Conservation (phyloP, 495 filamentous ascomycete species). For the Haplographium delicatum region DNA sequence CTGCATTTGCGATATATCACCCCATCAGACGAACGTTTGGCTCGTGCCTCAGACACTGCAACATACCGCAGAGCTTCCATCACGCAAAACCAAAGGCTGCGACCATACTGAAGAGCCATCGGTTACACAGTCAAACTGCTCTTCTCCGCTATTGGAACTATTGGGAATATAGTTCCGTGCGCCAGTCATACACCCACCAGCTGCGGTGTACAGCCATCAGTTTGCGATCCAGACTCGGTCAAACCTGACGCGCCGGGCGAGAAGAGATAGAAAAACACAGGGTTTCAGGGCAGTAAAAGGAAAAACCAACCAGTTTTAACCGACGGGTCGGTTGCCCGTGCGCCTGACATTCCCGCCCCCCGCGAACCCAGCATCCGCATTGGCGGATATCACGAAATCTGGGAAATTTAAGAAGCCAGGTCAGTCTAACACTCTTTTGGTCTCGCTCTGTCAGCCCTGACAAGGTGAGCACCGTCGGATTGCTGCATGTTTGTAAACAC, state of each 20-base stretch:
- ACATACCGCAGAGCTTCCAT: slow-evolving; percentile 12
- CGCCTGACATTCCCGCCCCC: slow-evolving; percentile 13
- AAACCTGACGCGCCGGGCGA: slow-evolving; percentile 1
- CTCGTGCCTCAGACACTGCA: slow-evolving; percentile 26
- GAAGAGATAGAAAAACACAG: slow-evolving; percentile 9
- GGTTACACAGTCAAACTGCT: not conserved
- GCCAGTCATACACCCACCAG: no score
- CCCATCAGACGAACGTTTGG: slow-evolving; percentile 27
- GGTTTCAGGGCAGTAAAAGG: slow-evolving; percentile 16
- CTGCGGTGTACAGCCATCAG: no score
- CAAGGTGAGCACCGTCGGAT: slow-evolving; percentile 17
- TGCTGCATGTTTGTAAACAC: slow-evolving; percentile 24
- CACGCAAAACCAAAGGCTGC: not conserved
- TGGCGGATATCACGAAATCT: slow-evolving; percentile 20
- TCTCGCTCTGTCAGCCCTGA: slow-evolving; percentile 3
- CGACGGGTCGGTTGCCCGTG: slow-evolving; percentile 21
- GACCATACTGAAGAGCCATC: not conserved
- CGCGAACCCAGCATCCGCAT: slow-evolving; percentile 18
- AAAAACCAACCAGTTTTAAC: slow-evolving; percentile 17
- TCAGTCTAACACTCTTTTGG: slow-evolving; percentile 19
- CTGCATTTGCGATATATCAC: slow-evolving; percentile 20
- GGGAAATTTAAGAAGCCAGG: slow-evolving; percentile 15
- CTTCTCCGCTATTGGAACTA: no score
- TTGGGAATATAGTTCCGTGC: no score
- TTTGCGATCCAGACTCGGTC: slow-evolving; percentile 19